Evolutionary conservation across 495 filamentous ascomycete species (phyloP), one percentile per base, ranked within the genome.

Genomic region (Penicillium fimorum): DNA sequence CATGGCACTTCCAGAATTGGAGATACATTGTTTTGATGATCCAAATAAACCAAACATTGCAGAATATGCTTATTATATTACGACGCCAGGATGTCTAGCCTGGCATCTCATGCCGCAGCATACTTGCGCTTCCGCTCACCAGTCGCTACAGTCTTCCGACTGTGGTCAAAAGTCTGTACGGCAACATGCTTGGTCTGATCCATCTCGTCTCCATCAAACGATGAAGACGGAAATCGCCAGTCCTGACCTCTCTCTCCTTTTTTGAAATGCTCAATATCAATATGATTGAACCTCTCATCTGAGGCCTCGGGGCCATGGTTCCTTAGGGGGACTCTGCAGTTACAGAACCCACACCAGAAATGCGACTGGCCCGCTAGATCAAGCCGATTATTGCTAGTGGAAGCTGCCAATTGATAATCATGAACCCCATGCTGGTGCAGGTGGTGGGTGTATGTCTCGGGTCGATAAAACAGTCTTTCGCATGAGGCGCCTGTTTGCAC

Each of bases 301-400:
- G 83, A 85, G 0, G 85, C 87, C 15, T 78, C 81, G 3, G 79
- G 59, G 0, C 82, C 83, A 8, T 75, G 70, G 17, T 76, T 77
- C 37, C 78, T 69, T 13, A 92, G 75, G 15, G 74, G 64, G 11
- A 92, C 75, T 7, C 85, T 77, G 12, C 70, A 65, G 35, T 69
- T 66, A 65, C 92, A 96, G 65, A 96, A 96, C 0, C 93, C 93
- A 61, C 93, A 97, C 92, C 92, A 96, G 69, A 92, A 96, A 6
- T 81, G 78, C 15, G 74, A 70, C 55, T 88, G 82, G 35, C 79
- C 83, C 55, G 89, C 87, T n/a, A 83, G 71, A 20, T 89, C 89
- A 33, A 94, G 83, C 17, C 84, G 81, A 53, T 78, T 83, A 11
- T 63, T 70, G 25, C 76, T 73, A 25, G 79, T 71, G 46, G 82